Conservation (phyloP, 2,329 filamentous ascomycete species). For the Didymella arachidicola region DNA sequence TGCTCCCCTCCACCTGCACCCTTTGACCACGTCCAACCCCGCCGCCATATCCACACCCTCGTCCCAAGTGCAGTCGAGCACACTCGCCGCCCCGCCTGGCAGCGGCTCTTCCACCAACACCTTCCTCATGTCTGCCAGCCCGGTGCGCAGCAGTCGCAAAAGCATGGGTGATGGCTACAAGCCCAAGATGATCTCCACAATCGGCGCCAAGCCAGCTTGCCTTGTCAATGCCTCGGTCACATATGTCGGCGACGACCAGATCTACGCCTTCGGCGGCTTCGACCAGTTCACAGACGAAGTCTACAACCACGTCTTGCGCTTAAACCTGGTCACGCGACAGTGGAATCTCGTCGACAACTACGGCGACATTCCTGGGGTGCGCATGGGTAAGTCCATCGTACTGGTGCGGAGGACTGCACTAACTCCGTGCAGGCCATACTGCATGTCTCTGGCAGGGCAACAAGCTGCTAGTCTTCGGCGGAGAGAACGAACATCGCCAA, state of each 20-base stretch:
- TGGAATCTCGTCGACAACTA: constrained; percentile 99
- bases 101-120: constrained; percentile 74
- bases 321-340: constrained; percentile 86
- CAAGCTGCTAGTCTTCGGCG: constrained; percentile 96
- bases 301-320: constrained; percentile 93
- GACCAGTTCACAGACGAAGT: constrained; percentile 99
- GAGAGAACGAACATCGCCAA: constrained; percentile 95
- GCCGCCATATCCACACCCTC: constrained; percentile 47
- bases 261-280: constrained; percentile 97
- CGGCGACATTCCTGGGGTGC: constrained; percentile 94
- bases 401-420: constrained; percentile 1
- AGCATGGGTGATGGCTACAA: constrained; percentile 76
- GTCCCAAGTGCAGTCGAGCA: constrained; percentile 48
- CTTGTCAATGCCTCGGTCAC: constrained; percentile 98
- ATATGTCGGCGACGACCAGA: constrained; percentile 97
- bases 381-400: constrained; percentile 75
- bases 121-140: constrained; percentile 85
- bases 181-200: constrained; percentile 74
- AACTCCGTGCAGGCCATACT: constrained; percentile 74
- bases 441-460: constrained; percentile 92
- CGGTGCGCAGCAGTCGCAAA: constrained; percentile 58
- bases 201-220: constrained; percentile 79
- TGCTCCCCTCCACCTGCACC: constrained; percentile 22
- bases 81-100: constrained; percentile 58
- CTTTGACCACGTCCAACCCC: constrained; percentile 30